phyloP scores from a whole-genome alignment of 345 rosid species.

The Eucalyptus leucophloia region DNA sequence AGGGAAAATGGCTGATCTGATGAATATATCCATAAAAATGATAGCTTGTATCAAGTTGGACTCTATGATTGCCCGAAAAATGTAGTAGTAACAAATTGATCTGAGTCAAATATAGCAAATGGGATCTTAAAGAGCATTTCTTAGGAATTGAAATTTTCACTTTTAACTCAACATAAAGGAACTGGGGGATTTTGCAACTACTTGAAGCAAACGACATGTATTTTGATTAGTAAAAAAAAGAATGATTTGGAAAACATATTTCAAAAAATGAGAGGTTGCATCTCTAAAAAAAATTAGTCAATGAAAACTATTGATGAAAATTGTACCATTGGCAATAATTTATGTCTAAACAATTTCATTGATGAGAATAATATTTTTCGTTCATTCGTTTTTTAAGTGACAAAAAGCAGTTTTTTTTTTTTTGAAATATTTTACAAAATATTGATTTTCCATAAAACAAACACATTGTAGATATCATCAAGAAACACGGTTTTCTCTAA shows the following conservation, averaged over 20 bases:
- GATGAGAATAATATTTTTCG: not conserved
- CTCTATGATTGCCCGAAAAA: not conserved
- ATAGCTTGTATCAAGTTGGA: not conserved
- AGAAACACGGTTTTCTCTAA: not conserved
- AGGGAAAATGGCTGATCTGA: fast-evolving
- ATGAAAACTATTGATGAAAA: too few species aligned
- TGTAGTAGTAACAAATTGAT: not conserved
- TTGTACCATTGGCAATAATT: not conserved
- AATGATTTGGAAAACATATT: too few species aligned
- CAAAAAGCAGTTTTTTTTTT: fast-evolving
- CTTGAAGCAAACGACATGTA: not conserved
- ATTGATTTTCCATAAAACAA: not conserved
- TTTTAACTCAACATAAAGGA: not conserved
- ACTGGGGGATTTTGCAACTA: not conserved
- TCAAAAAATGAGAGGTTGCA: not conserved
- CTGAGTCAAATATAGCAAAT: not conserved
- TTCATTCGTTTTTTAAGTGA: not conserved
- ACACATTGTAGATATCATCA: not conserved
- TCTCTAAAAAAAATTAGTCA: not conserved
- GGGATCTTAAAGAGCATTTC: not conserved
- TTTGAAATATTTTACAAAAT: not conserved
- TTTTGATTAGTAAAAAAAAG: too few species aligned
- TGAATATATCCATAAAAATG: too few species aligned
- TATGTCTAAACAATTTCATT: not conserved
- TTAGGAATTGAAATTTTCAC: not conserved